phyloP scores from a whole-genome alignment of 257 asterid species.

The Rehmannia glutinosa region DNA sequence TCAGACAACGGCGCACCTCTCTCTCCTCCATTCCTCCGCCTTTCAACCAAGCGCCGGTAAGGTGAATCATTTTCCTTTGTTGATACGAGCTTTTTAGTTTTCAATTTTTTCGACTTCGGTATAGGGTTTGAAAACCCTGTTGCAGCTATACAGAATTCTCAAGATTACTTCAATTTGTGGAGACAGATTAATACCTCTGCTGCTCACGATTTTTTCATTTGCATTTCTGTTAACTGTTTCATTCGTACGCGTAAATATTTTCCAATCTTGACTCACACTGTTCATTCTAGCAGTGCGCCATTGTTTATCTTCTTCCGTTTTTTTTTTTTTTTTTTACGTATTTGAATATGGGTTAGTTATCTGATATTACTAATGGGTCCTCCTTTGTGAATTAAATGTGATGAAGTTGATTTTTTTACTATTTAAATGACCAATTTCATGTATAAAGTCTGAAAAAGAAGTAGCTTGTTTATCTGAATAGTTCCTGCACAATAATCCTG shows the following conservation, averaged over 20 bases:
- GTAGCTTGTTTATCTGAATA: neutral
- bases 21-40: neutral
- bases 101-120: neutral
- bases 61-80: constrained; percentile 3
- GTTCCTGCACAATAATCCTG: neutral
- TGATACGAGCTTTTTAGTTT: neutral
- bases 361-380: neutral
- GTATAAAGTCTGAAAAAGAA: neutral
- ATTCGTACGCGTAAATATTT: neutral
- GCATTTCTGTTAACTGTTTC: neutral
- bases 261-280: neutral
- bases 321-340: neutral
- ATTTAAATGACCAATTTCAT: neutral
- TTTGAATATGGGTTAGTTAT: neutral
- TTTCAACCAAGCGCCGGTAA: constrained; percentile 4
- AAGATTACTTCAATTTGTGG: neutral
- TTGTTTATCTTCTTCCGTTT: neutral
- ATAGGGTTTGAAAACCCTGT: constrained; percentile 1
- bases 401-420: neutral
- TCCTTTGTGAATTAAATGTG: constrained; percentile 4
- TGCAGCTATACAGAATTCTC: neutral
- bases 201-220: neutral
- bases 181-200: neutral
- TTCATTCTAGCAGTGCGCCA: neutral
- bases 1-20: neutral